phyloP scores from a whole-genome alignment of 139 green algal species.

The Tetradesmus lagerheimii region DNA sequence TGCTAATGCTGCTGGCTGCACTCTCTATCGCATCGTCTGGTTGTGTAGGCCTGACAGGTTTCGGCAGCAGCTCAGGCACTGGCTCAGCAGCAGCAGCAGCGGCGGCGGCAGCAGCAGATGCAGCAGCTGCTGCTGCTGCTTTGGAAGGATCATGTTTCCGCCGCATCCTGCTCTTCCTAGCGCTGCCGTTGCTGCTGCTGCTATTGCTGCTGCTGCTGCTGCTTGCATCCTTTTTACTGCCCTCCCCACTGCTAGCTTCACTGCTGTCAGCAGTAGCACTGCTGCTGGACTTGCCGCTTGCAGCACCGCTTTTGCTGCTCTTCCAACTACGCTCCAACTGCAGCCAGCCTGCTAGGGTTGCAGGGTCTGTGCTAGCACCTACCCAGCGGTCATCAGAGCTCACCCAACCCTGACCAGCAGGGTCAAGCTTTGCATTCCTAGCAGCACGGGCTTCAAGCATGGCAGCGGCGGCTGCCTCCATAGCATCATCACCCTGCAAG shows the following conservation, averaged over 20 bases:
- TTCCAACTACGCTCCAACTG: conserved; percentile 40
- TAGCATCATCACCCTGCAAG: neutral
- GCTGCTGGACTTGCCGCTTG: neutral
- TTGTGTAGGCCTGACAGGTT: conserved; percentile 8
- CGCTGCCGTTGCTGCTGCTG: neutral
- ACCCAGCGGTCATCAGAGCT: neutral
- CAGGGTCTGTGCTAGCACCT: neutral
- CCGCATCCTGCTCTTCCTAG: neutral
- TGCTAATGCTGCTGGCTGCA: conserved; percentile 14
- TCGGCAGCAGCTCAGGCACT: conserved; percentile 25
- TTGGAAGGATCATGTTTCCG: neutral
- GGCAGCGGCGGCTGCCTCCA: neutral
- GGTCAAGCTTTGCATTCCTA: neutral
- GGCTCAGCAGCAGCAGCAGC: neutral
- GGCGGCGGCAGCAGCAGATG: neutral
- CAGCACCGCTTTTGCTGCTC: neutral
- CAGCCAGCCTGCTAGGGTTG: neutral
- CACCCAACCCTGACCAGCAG: neutral
- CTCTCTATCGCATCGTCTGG: neutral
- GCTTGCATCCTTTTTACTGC: neutral
- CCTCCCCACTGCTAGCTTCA: neutral
- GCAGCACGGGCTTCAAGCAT: neutral
- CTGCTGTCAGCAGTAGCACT: conserved; percentile 4
- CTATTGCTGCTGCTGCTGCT: conserved; percentile 4
- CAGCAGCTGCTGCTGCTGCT: neutral